Base-by-base conservation (phyloP, 208 protist species). In the Zelonia costaricensis region DNA sequence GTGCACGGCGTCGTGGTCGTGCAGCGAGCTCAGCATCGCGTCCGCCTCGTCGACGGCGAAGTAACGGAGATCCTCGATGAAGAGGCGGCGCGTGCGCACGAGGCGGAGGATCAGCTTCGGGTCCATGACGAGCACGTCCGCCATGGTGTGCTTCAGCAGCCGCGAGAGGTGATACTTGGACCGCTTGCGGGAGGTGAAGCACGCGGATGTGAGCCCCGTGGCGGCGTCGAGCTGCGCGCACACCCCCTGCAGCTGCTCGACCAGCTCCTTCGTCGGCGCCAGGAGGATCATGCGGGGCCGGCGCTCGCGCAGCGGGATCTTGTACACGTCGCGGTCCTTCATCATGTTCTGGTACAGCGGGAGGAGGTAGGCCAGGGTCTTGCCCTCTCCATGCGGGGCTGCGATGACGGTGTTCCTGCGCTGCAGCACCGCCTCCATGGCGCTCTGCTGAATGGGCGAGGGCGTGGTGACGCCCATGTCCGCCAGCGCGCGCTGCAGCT, bases 31-130 rank as follows among this genome's bases (percentile, higher is more conserved):
- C 25, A 92, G 46, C 66, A 95, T 57, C 35, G 67, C 69, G 62
- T 96, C 91, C 9, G 91, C 91, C 73, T 96, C 91, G 53, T 96
- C 91, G 6, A 96, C 61, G 4, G 76, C 85, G 2, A 93, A 70
- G 68, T 92, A 92, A 40, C 86, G 82, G 8, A 96, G 69, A 46
- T 96, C 88, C 56, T 95, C 88, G n/a, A 92, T 70, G 46, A 94
- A 92, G 25, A 94, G 69, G 27, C 88, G 84, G 6, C 85, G 76
- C 2, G 69, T 63, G 36, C 84, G 84, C 25, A 94, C 60, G 9
- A 91, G 84, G n/a, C 82, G 78, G 3, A 91, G 66, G 22, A 92
- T 42, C 7, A 89, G 43, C 40, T 82, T 82, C 2, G 88, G 88
- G 58, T 91, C 75, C 85, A 92, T 92, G 51, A 94, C 81, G 13